Base-by-base conservation (phyloP, 495 filamentous ascomycete species). In the Lasiosphaeria hispida region DNA sequence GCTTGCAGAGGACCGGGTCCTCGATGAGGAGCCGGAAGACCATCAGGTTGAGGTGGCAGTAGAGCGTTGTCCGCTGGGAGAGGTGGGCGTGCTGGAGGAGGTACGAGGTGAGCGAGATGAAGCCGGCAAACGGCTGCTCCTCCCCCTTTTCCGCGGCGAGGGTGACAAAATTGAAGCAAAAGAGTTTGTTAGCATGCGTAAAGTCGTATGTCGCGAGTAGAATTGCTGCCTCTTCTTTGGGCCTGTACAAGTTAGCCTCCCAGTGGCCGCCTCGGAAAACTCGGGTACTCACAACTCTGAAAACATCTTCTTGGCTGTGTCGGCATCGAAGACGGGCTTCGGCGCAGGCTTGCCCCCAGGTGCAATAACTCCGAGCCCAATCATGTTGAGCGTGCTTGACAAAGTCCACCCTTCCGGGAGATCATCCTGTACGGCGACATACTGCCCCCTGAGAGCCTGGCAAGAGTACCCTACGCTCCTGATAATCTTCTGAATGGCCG, bases 181-280 rank as follows among this genome's bases (percentile, higher is more conserved):
- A 97, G 17, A 97, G 80, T 73, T 96, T 97, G 79, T 97, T 98
- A 10, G 93, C 86, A 72, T 92, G 88, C 19, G 84, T 86, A 72
- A 97, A 97, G 66, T 97, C 95, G 69, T 97, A 97, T 0, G 89
- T 88, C 13, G 90, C 85, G 18, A 98, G 77, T 7, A 97, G 74
- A 0, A 94, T 78, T 4, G 91, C 85, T 50, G 88, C 87, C 69
- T 91, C 83, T 60, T 87, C 81, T 4, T 84, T 84, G 6, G 94
- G 94, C 54, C 92, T 96, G 50, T 13, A 9, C 34, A 39, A 45
- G 55, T 61, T 79, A 65, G 76, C 70, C 34, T 48, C 33, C 11
- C 19, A 36, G 2, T 36, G 8, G 48, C 18, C 39, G 10, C 13
- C 18, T 17, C 36, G 43, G 23, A 14, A 39, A 14, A 39, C 41